These are phyloP conservation scores for Aspergillus uvarum DNA, from an alignment of 2,329 filamentous ascomycete genomes.

Conservation along the genomic window DNA sequence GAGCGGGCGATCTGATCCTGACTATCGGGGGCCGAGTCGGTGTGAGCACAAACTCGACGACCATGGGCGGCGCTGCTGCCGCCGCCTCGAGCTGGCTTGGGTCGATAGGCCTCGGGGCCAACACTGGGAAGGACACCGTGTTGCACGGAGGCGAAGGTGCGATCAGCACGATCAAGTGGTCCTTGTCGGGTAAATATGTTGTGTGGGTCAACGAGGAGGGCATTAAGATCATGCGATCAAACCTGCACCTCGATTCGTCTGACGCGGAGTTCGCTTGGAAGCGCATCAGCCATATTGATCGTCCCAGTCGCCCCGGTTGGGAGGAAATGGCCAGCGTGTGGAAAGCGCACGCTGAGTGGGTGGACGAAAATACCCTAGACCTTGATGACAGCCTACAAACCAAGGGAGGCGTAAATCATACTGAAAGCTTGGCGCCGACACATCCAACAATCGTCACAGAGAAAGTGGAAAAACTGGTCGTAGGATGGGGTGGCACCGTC, in stretches of 20 bases:
- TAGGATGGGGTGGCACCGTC: slow-evolving; percentile 94
- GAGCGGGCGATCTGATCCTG: slow-evolving; percentile 82
- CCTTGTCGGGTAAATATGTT: slow-evolving; percentile 84
- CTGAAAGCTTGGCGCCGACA: slow-evolving; percentile 43
- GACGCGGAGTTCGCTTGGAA: slow-evolving; percentile 89
- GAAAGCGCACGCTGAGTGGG: slow-evolving; percentile 91
- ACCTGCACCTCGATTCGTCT: slow-evolving; percentile 72
- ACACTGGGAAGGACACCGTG: slow-evolving; percentile 78
- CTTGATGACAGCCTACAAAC: slow-evolving; percentile 58
- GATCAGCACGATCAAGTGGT: slow-evolving; percentile 93
- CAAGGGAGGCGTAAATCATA: slow-evolving; percentile 27
- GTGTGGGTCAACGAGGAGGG: slow-evolving; percentile 96
- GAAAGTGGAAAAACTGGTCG: slow-evolving; percentile 71
- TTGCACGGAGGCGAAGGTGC: slow-evolving; percentile 89
- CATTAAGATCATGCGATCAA: slow-evolving; percentile 95
- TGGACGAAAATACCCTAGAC: slow-evolving; percentile 79
- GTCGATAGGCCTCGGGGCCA: slow-evolving; percentile 75
- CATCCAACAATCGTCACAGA: slow-evolving; percentile 45
- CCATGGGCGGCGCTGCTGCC: slow-evolving; percentile 70
- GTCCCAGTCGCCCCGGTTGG: slow-evolving; percentile 83
- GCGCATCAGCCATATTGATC: slow-evolving; percentile 85
- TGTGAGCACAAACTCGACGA: slow-evolving; percentile 79
- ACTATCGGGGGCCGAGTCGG: slow-evolving; percentile 79
- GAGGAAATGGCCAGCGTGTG: slow-evolving; percentile 95
- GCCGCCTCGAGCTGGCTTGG: slow-evolving; percentile 89